Percentiles rank a stretch among this genome's conserved stretches.
Conservation (phyloP, 306 rosid species). For the Trifolium fragiferum region DNA sequence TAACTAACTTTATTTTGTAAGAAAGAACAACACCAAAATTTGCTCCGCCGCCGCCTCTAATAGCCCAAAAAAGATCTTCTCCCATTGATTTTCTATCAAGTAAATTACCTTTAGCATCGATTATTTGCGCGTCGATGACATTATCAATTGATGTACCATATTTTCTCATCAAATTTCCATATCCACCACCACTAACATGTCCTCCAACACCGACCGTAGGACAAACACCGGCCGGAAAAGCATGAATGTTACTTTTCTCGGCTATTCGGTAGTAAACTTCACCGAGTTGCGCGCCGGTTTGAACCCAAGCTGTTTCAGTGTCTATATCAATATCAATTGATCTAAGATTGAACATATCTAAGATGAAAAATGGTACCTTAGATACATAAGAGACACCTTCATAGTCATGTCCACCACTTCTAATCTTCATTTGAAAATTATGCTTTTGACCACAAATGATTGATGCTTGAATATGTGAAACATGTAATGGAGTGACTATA, state of each 20-base stretch:
- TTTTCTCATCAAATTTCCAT: constrained; percentile 65
- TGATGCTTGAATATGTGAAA: constrained; percentile 54
- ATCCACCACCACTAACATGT: constrained; percentile 61
- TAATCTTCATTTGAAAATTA: constrained; percentile 53
- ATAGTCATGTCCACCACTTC: constrained; percentile 70
- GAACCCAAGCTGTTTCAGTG: constrained; percentile 48
- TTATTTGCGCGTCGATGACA: constrained; percentile 55
- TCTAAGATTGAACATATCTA: constrained; percentile 66
- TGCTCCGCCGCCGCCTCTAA: constrained; percentile 61
- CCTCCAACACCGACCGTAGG: constrained; percentile 66
- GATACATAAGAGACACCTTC: constrained; percentile 61
- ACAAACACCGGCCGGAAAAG: constrained; percentile 64
- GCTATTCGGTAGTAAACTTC: constrained; percentile 58
- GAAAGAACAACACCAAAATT: constrained; percentile 60
- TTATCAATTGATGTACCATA: constrained; percentile 59
- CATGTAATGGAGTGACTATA: constrained; percentile 54
- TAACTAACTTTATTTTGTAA: constrained; percentile 52
- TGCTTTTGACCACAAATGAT: constrained; percentile 52
- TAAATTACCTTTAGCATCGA: constrained; percentile 51
- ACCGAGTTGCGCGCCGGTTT: constrained; percentile 62
- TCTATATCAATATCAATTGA: constrained; percentile 46
- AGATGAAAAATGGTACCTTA: constrained; percentile 51
- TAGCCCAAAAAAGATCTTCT: constrained; percentile 69
- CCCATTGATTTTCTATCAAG: constrained; percentile 59
- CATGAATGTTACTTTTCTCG: constrained; percentile 50